Conservation (phyloP, 2,329 filamentous ascomycete species). For the Metarhizium robertsii region DNA sequence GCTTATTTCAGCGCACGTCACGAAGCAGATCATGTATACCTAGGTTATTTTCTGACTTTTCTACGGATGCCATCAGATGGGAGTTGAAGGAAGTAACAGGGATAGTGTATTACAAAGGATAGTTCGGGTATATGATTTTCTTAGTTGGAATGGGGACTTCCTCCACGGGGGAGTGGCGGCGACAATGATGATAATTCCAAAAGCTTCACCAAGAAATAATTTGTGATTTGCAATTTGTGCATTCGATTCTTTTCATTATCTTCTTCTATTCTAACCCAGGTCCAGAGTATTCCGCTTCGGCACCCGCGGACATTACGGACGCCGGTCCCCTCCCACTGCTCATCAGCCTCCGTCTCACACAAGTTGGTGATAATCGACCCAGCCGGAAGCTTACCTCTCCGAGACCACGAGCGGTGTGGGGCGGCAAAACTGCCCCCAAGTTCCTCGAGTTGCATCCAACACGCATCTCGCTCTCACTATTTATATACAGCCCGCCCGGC, state of each 20-base stretch:
- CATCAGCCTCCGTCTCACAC: neutral
- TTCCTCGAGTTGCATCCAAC: neutral
- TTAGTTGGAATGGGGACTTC: too few species aligned
- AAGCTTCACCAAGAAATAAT: neutral
- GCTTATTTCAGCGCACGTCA: neutral
- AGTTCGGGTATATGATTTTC: neutral
- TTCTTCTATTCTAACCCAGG: neutral
- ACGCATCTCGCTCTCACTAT: neutral
- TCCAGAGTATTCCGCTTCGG: neutral
- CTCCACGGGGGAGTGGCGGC: too few species aligned
- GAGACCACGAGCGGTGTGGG: conserved; percentile 7
- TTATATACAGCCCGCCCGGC: neutral
- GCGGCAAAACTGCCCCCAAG: conserved; percentile 5
- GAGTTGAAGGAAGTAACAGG: neutral
- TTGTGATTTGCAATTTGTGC: neutral
- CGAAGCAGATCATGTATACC: neutral
- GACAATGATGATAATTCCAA: neutral
- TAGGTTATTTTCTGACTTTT: neutral
- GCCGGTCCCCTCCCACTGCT: neutral
- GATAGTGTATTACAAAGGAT: neutral
- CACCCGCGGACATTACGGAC: neutral
- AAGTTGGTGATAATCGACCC: neutral
- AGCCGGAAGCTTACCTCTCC: neutral
- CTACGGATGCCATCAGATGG: neutral
- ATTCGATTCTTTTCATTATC: neutral